phyloP scores from a whole-genome alignment of 371 early-diverging fungal genomes.

The Chytridiales sp. region DNA sequence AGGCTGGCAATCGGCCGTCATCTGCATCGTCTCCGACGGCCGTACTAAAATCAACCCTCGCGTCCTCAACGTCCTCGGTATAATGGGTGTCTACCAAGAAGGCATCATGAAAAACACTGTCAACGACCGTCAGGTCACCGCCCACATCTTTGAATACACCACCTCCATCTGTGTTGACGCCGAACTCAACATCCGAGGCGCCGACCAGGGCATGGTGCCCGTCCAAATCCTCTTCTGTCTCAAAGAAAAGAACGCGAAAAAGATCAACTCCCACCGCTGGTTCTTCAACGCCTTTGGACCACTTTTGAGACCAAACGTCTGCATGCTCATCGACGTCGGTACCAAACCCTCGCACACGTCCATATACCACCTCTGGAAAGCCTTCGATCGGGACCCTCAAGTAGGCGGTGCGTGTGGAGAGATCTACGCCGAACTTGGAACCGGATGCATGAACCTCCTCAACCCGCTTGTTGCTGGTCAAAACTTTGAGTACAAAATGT shows the following conservation, averaged over 20 bases:
- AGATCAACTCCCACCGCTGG: constrained; percentile 96
- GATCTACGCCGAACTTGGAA: constrained; percentile 80
- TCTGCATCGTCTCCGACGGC: constrained; percentile 69
- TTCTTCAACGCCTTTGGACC: constrained; percentile 92
- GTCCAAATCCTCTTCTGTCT: constrained; percentile 88
- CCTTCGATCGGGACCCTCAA: constrained; percentile 80
- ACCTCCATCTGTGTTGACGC: constrained; percentile 74
- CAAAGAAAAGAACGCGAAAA: constrained; percentile 64
- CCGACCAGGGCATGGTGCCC: constrained; percentile 75
- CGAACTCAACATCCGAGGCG: constrained; percentile 56
- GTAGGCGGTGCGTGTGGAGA: constrained; percentile 95
- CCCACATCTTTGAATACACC: constrained; percentile 92
- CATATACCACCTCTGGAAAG: constrained; percentile 87
- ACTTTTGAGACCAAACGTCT: constrained; percentile 80
- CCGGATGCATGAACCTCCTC: constrained; percentile 42
- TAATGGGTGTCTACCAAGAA: constrained; percentile 89
- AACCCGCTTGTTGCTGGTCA: constrained; percentile 70
- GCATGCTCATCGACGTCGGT: constrained; percentile 90
- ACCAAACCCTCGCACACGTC: constrained; percentile 82
- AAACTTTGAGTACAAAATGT: constrained; percentile 96
- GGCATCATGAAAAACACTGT: constrained; percentile 63
- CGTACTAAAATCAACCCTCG: constrained; percentile 64
- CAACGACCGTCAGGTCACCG: constrained; percentile 49
- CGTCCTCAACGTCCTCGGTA: constrained; percentile 75
- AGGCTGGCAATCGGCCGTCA: constrained; percentile 87